Conservation (phyloP, 2,329 filamentous ascomycete species). For the Pseudogymnoascus sp. region DNA sequence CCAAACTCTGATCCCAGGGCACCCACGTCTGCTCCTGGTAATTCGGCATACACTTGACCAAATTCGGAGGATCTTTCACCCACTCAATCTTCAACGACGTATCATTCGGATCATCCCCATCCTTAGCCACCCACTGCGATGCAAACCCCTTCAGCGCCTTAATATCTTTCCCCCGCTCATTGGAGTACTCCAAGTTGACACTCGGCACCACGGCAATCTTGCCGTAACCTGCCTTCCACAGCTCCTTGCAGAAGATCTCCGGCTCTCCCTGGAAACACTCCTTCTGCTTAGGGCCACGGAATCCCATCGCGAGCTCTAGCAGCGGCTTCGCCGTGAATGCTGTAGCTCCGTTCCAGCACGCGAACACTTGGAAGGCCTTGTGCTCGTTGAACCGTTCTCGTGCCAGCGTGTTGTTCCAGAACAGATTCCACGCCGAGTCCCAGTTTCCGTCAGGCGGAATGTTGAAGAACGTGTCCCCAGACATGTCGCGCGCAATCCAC, state of each 20-base stretch:
- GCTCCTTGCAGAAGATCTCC: constrained; percentile 47
- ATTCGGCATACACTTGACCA: constrained; percentile 11
- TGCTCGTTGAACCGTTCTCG: constrained; percentile 27
- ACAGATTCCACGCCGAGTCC: constrained; percentile 41
- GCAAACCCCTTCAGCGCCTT: constrained; percentile 45
- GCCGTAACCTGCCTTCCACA: constrained; percentile 42
- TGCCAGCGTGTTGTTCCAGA: constrained; percentile 40
- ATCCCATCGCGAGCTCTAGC: constrained; percentile 35
- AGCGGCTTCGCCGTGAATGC: constrained; percentile 41
- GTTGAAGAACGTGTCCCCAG: constrained; percentile 47
- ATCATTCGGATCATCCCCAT: constrained; percentile 9
- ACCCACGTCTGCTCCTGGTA: constrained; percentile 8
- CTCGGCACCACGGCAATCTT: constrained; percentile 48
- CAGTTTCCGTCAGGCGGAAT: constrained; percentile 42
- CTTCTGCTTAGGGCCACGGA: constrained; percentile 31
- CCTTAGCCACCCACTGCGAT: constrained; percentile 28
- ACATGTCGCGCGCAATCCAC: constrained; percentile 45
- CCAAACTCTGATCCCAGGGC: background rate
- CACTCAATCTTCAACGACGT: background rate
- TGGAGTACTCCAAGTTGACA: constrained; percentile 47
- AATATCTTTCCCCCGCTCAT: constrained; percentile 35
- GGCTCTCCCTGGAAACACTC: constrained; percentile 50
- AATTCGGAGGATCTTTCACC: constrained; percentile 3
- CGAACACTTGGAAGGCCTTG: constrained; percentile 50
- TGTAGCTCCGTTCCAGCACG: constrained; percentile 52